Evolutionary conservation across 148 eudicot species (phyloP), one percentile per base, ranked within the genome.

Genomic region (Fagopyrum esculentum): DNA sequence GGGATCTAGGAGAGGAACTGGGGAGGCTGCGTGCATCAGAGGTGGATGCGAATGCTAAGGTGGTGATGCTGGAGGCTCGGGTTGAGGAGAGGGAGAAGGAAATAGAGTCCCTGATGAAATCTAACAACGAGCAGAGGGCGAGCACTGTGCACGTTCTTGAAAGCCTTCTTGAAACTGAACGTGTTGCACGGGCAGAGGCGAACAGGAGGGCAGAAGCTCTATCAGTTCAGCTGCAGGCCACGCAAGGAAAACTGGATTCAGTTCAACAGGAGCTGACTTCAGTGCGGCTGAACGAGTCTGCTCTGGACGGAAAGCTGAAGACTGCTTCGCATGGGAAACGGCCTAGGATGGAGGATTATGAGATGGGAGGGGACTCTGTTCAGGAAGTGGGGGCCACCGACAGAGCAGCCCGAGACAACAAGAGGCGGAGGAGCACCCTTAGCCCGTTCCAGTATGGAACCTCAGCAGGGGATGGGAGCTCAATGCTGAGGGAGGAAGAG

Each of bases 21-120:
- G 92, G 85, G 75, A 80, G 80, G 60, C 84, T 82, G n/a, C 86
- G 87, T 43, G 82, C 83, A 30, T 85, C 92, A 6, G 97, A 95
- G 78, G 74, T 61, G 82, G 94, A 87, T 69, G 99, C 96, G 46
- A 75, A 77, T 52, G 78, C 90, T 13, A 90, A 86, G 83, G 94
- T 95, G 6, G 81, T 77, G 59, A 69, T 81, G 80, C 85, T 92
- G 9, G 97, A 95, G 82, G 88, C 88, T 47, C 84, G 89, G 51
- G 97, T 92, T 29, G 90, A 89, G 83, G 99, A 95, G 66, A 86
- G 90, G 77, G 93, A 95, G 77, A 90, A 89, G 72, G 97, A 95
- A 82, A 90, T 95, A 17, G 99, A 89, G 57, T 68, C 82, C 9
- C 83, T 95, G 1, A 79, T 95, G 82, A 82, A 89, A 66, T 89